Evolutionary conservation across 2,329 filamentous ascomycete genomes (phyloP), one percentile per base, ranked within the genome.

Genomic region (Spiromastix sp.): DNA sequence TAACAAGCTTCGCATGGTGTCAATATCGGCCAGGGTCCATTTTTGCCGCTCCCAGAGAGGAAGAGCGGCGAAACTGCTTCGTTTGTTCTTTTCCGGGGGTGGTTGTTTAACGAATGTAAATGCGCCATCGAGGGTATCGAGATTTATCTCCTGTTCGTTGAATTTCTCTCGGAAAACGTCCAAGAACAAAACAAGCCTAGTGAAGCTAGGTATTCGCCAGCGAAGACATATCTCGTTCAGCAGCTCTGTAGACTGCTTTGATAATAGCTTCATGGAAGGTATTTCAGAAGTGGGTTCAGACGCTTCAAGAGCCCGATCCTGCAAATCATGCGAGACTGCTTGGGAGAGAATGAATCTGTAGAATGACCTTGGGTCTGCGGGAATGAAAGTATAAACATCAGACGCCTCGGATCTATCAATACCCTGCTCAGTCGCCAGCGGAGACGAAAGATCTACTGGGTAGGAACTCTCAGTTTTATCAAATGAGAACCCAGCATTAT

Each of bases 131-230:
- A 96, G 64, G 32, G 84, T 86, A 47, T 89, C 79, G 9, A 91
- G 73, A 10, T 74, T 72, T 39, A 94, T 77, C 50, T 93, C 82
- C 45, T 84, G 78, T 46, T 93, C 81, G 30, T 85, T 65, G 52
- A 86, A 96, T 56, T 91, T 91, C 49, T 86, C 81, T 15, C 80
- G 73, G 5, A 85, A 73, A 37, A 93, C 82, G 61, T 96, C 91
- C 22, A 96, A 63, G 48, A 94, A 79, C 4, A 89, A 62, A 4
- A 93, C 77, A 34, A 85, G 70, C 29, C 86, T 75, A 3, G 85
- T 85, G 50, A 79, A 85, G 44, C 81, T 78, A 2, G 89, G 86
- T 42, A 98, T 72, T 32, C 91, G 79, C 91, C 91, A 98, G 49
- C 87, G 77, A 42, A 85, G 66, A 40, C 81, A 84, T 38, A 95